Conservation (phyloP, 2,329 filamentous ascomycete species). For the Cladophialophora carrionii region DNA sequence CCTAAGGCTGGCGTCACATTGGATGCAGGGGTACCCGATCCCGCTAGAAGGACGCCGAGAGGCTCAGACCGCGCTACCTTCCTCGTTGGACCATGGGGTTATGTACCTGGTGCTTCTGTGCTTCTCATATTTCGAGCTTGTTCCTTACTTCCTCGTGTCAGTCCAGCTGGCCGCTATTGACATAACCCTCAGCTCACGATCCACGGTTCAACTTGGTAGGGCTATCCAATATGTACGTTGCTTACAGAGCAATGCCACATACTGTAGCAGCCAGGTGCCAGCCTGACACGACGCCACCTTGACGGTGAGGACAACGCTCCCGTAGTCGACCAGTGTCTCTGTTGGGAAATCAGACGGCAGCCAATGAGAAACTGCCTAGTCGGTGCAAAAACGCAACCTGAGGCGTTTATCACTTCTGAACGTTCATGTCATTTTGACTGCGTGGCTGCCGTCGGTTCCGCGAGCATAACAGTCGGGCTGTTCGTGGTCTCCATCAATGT, state of each 20-base stretch:
- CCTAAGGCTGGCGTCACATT: no score
- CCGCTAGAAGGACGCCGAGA: no score
- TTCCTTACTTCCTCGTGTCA: not conserved
- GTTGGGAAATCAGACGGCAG: constrained; percentile 1
- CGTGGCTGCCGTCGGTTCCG: not conserved
- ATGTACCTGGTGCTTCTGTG: no score
- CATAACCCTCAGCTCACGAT: not conserved
- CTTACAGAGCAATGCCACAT: not conserved
- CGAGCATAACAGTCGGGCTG: not conserved
- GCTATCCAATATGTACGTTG: not conserved
- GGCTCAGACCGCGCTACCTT: not conserved
- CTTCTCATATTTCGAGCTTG: no score
- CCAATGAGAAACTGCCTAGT: constrained; percentile 8
- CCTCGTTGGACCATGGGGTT: not conserved
- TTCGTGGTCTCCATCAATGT: not conserved
- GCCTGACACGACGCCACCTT: not conserved
- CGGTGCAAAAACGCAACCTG: not conserved
- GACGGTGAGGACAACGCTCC: not conserved
- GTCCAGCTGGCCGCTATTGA: not conserved
- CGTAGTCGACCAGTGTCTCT: constrained; percentile 14
- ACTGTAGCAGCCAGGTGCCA: not conserved
- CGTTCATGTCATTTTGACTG: not conserved
- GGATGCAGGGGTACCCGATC: no score
- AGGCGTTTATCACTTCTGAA: not conserved
- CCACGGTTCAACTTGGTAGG: not conserved